Evolutionary conservation across 164 flowering plant species (phyloP).

Genomic region (Warburgia ugandensis): DNA sequence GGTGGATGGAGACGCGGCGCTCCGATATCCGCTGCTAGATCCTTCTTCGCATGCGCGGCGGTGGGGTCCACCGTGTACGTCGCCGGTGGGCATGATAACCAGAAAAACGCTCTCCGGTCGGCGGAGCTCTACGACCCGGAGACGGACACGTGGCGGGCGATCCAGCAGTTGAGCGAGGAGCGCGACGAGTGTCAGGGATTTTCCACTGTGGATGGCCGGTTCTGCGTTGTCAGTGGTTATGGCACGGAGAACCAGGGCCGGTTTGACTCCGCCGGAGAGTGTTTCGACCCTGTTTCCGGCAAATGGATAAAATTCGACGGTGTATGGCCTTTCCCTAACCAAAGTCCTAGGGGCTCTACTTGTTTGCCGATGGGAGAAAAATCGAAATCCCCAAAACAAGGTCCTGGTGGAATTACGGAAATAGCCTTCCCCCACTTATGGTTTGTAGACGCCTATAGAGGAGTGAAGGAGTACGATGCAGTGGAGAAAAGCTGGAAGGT

Average conservation of each 20-base stretch:
- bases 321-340: constrained; percentile 10
- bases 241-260: constrained; percentile 28
- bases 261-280: constrained; percentile 24
- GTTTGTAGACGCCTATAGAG: constrained; percentile 6
- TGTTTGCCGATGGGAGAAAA: background rate
- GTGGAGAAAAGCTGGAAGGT: constrained; percentile 7
- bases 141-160: constrained; percentile 14
- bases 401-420: constrained; percentile 4
- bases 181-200: constrained; percentile 27
- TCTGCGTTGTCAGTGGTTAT: constrained; percentile 32
- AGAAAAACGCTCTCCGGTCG: constrained; percentile 23
- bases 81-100: constrained; percentile 28
- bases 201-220: constrained; percentile 10
- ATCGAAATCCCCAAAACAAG: too few species aligned
- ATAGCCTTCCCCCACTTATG: background rate
- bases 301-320: constrained; percentile 13
- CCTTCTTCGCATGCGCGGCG: constrained; percentile 25
- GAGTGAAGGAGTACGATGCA: constrained; percentile 9
- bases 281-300: constrained; percentile 13
- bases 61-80: constrained; percentile 14
- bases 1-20: constrained; percentile 19
- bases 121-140: constrained; percentile 18
- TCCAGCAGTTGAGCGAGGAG: constrained; percentile 17
- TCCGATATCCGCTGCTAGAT: constrained; percentile 19
- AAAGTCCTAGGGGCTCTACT: constrained; percentile 7